Conservation (phyloP, 1,284 basidiomycete species). For the Coniferiporia sulphurascens region DNA sequence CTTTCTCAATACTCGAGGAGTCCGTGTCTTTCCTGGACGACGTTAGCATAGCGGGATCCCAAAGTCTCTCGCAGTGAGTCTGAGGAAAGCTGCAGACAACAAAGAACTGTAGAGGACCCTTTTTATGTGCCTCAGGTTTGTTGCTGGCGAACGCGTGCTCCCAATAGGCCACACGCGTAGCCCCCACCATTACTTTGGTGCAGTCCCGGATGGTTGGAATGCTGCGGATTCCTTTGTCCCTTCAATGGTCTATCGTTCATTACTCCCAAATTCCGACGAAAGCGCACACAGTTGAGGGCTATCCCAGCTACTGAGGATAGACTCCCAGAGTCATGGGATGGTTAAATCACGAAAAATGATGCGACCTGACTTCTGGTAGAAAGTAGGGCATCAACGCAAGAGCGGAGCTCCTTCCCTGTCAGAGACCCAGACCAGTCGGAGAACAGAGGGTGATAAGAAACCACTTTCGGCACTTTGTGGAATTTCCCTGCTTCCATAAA, state of each 20-base stretch:
- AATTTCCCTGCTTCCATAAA: no score
- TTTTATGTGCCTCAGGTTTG: not conserved
- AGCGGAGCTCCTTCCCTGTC: no score
- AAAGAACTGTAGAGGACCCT: not conserved
- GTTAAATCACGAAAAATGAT: not conserved
- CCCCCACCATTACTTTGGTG: not conserved
- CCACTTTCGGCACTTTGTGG: no score
- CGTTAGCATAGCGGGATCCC: not conserved
- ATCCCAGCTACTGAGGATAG: not conserved
- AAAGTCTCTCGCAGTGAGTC: not conserved
- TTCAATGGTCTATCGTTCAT: not conserved
- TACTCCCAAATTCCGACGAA: not conserved
- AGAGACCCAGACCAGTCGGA: no score
- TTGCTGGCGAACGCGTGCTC: not conserved
- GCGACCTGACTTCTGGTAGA: no score
- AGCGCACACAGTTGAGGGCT: not conserved
- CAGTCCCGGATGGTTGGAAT: not conserved
- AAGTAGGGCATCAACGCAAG: no score
- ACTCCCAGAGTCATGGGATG: not conserved
- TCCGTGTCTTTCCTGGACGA: not conserved
- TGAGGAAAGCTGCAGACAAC: not conserved
- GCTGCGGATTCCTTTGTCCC: not conserved
- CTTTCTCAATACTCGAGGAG: conserved; percentile 9
- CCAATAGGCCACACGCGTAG: not conserved
- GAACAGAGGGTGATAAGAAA: no score